These are phyloP conservation scores for Bertia moriformis DNA, from an alignment of 2,329 filamentous ascomycete genomes.

Conservation along the genomic window DNA sequence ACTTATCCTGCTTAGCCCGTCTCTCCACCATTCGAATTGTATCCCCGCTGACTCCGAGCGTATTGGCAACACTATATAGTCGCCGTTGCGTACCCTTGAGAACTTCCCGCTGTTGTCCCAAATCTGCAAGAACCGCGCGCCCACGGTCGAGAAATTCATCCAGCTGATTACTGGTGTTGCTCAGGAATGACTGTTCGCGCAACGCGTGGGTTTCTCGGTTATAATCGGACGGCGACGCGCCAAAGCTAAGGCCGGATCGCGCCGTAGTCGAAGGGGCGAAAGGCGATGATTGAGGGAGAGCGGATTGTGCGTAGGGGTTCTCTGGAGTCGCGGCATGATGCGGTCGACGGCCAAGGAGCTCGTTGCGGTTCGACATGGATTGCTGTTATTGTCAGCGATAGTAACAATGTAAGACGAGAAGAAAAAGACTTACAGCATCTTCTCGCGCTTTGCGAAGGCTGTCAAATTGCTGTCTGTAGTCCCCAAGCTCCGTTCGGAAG, in stretches of 20 bases:
- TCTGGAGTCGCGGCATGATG: constrained; percentile 41
- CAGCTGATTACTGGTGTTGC: constrained; percentile 41
- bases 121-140: constrained; percentile 45
- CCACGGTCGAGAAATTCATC: constrained; percentile 56
- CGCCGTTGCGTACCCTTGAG: constrained; percentile 53
- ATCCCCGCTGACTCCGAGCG: constrained; percentile 51
- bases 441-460: constrained; percentile 44
- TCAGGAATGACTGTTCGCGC: constrained; percentile 50
- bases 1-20: constrained; percentile 55
- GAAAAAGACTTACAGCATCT: constrained; percentile 19
- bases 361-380: constrained; percentile 31
- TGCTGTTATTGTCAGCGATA: constrained; percentile 8
- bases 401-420: background rate
- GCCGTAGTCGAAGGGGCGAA: constrained; percentile 4
- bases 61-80: constrained; percentile 53
- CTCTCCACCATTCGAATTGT: constrained; percentile 58
- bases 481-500: constrained; percentile 43
- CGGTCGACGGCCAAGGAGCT: constrained; percentile 47
- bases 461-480: constrained; percentile 46
- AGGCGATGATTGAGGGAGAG: constrained; percentile 13
- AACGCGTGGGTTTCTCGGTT: constrained; percentile 29
- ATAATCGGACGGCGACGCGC: background rate
- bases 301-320: constrained; percentile 47
- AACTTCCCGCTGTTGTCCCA: constrained; percentile 53
- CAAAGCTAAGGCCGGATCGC: background rate